Base-by-base conservation (phyloP, 78 protist species). In the Dictyostelium capitatum region DNA sequence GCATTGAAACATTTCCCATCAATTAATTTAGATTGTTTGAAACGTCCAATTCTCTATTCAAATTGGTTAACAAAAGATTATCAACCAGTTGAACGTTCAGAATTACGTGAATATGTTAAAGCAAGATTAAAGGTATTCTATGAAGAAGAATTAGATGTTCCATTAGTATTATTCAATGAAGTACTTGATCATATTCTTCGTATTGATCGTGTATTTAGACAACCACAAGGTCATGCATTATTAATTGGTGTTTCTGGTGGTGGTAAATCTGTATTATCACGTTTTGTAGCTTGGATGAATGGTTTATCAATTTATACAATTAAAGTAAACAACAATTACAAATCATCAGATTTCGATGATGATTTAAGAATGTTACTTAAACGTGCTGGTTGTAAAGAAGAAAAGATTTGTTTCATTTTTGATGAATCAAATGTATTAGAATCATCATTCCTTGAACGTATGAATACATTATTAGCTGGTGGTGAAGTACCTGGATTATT, bases 401-500 rank as follows among this genome's bases (percentile, higher is more conserved):
- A 98, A 89, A 80, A 92, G 91, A 97, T 98, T 54, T 97, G 98
- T 95, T 98, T 99, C 96, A 91, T 98, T 67, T 95, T 98, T 80
- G 99, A 98, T 94, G 99, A 99, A 89, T 65, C 96, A 50, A 99
- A 98, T 79, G 92, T 97, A 43, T 94, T 98, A 80, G 97, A 97
- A 85, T 74, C 98, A 20, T 92, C 97, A 70, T 98, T 98, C 98
- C 96, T 98, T 57, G 99, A 99, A 89, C 94, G 98, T 62, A 98
- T 99, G 98, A 98, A 98, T 82, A 97, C 99, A 3, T 95, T 99
- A 37, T 90, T 99, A 77, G 99, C 99, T 10, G 77, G 95, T 37
- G 99, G 99, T 41, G 97, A 97, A 19, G 95, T 99, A 2, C 99
- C 99, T 19, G 99, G 99, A 11, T 97, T 99, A n/a, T 98, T 99